phyloP scores from a whole-genome alignment of 768 basidiomycete genomes.

The Suillus luteus region DNA sequence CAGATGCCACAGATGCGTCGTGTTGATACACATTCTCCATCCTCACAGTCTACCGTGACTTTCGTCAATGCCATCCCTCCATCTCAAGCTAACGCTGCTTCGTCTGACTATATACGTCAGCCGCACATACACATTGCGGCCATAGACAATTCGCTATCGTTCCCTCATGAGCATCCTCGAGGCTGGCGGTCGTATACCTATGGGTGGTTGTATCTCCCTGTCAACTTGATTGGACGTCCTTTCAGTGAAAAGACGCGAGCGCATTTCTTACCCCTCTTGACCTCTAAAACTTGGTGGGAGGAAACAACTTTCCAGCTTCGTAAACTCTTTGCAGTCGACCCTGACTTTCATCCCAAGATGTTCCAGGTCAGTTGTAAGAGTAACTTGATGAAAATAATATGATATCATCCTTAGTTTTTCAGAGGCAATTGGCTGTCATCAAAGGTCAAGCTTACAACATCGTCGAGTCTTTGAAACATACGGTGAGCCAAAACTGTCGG shows the following conservation, averaged over 20 bases:
- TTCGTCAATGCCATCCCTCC: slow-evolving; percentile 41
- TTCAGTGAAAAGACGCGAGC: slow-evolving; percentile 82
- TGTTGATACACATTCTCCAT: slow-evolving; percentile 39
- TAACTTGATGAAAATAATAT: slow-evolving; percentile 10
- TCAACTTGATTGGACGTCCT: slow-evolving; percentile 81
- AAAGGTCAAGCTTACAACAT: slow-evolving; percentile 95
- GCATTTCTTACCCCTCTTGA: slow-evolving; percentile 80
- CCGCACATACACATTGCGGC: slow-evolving; percentile 92
- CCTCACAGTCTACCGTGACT: slow-evolving; percentile 42
- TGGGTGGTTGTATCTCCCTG: slow-evolving; percentile 86
- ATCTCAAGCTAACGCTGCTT: slow-evolving; percentile 33
- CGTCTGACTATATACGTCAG: slow-evolving; percentile 52
- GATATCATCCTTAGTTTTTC: slow-evolving; percentile 13
- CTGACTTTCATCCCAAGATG: slow-evolving; percentile 90
- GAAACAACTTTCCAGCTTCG: slow-evolving; percentile 79
- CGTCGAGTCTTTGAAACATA: slow-evolving; percentile 77
- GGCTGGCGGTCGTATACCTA: slow-evolving; percentile 83
- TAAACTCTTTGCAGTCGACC: slow-evolving; percentile 77
- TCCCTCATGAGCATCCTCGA: slow-evolving; percentile 87
- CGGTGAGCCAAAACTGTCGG: slow-evolving; percentile 46
- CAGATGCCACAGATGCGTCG: slow-evolving; percentile 74
- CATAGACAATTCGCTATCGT: slow-evolving; percentile 91
- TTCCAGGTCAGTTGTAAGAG: slow-evolving; percentile 56
- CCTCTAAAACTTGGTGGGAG: slow-evolving; percentile 89
- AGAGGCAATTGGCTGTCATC: slow-evolving; percentile 90